Evolutionary conservation across 148 eudicot genomes (phyloP).

Genomic region (Chenopodium album): DNA sequence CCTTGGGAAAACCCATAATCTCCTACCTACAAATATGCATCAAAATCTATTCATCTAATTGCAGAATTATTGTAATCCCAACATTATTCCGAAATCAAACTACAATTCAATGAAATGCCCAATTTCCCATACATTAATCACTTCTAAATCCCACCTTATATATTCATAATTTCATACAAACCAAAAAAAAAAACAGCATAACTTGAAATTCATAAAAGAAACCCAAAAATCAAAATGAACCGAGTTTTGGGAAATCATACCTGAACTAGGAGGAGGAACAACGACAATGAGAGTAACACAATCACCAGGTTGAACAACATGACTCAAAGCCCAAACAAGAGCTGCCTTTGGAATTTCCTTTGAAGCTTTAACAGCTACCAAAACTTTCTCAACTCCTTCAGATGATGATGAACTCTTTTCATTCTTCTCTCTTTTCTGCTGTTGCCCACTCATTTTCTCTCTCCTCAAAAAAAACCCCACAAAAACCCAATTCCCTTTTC

Average conservation of each 20-base stretch:
- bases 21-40: slow-evolving; percentile 54
- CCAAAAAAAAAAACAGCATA: background rate
- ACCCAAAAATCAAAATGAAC: background rate
- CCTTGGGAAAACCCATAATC: slow-evolving; percentile 81
- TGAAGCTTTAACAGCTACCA: slow-evolving; percentile 93
- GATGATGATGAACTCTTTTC: slow-evolving; percentile 39
- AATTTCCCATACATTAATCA: background rate
- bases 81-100: background rate
- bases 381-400: slow-evolving; percentile 60
- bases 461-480: background rate
- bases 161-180: background rate
- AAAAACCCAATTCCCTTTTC: too few species aligned
- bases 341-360: slow-evolving; percentile 84
- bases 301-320: slow-evolving; percentile 97
- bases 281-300: slow-evolving; percentile 85
- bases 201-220: background rate
- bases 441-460: slow-evolving; percentile 27
- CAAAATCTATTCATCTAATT: background rate
- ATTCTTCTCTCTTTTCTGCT: slow-evolving; percentile 37
- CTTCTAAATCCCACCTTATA: background rate
- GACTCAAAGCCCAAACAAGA: slow-evolving; percentile 91
- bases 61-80: background rate
- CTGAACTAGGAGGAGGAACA: slow-evolving; percentile 69
- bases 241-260: slow-evolving; percentile 28
- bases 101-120: background rate